Percentiles rank a stretch among this genome's conserved stretches.
phyloP scores from a whole-genome alignment of 192 early-diverging fungal genomes.

The Coemansia sp. region DNA sequence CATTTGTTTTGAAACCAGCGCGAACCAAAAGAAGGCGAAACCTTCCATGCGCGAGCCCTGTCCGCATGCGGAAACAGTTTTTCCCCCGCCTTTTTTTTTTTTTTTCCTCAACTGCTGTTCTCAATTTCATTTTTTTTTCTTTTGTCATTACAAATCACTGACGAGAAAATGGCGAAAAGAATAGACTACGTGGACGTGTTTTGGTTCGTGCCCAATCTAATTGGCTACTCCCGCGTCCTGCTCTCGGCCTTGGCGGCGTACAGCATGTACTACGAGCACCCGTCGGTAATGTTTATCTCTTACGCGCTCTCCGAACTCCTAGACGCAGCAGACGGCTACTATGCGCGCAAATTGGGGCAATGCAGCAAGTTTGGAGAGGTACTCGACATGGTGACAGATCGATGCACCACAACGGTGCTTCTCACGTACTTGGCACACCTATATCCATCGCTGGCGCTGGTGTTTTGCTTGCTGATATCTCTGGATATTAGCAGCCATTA shows the following conservation, averaged over 20 bases:
- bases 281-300: slow-evolving; percentile 67
- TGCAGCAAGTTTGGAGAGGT: slow-evolving; percentile 97
- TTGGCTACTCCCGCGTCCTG: slow-evolving; percentile 85
- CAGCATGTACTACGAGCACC: slow-evolving; percentile 69
- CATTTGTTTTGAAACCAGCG: background rate
- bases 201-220: slow-evolving; percentile 45
- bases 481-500: slow-evolving; percentile 97
- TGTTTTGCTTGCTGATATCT: slow-evolving; percentile 88
- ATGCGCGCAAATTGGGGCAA: slow-evolving; percentile 89
- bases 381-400: slow-evolving; percentile 99
- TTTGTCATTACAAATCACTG: slow-evolving; percentile 67
- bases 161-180: slow-evolving; percentile 53
- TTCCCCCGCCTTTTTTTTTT: background rate
- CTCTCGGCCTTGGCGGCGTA: slow-evolving; percentile 71
- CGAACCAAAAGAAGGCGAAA: background rate
- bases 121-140: slow-evolving; percentile 39
- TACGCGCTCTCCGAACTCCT: slow-evolving; percentile 89
- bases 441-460: slow-evolving; percentile 67
- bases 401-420: slow-evolving; percentile 89
- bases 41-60: background rate
- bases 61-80: background rate
- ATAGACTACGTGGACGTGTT: slow-evolving; percentile 35
- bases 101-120: too few relatives aligned
- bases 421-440: slow-evolving; percentile 76
- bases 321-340: slow-evolving; percentile 93